Percentiles rank a stretch among this genome's conserved stretches.
Evolutionary conservation across 1,139 yeast species (phyloP).

Genomic region (Diutina neorugosa): DNA sequence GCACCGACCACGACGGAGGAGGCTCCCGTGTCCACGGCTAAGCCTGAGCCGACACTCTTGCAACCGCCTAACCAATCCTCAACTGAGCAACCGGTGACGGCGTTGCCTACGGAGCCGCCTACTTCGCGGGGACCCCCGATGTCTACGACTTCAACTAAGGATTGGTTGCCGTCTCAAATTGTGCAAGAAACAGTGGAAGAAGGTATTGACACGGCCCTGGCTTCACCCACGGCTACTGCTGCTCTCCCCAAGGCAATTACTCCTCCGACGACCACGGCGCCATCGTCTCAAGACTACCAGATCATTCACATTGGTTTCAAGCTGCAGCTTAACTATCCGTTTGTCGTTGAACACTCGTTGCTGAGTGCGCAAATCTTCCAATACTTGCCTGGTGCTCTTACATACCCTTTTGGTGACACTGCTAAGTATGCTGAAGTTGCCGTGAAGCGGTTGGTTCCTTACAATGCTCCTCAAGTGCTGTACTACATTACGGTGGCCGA

Average conservation of each 20-base stretch:
- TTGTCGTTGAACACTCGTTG: constrained; percentile 52
- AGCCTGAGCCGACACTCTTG: background rate
- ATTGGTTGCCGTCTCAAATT: constrained; percentile 42
- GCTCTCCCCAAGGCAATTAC: constrained; percentile 57
- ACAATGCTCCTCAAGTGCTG: constrained; percentile 33
- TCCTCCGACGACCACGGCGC: constrained; percentile 32
- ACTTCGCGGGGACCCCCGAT: background rate
- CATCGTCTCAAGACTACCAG: constrained; percentile 34
- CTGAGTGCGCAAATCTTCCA: constrained; percentile 70
- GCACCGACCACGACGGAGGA: background rate
- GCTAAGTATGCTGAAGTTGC: constrained; percentile 26
- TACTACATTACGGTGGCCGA: constrained; percentile 70
- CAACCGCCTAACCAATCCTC: background rate
- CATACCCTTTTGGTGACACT: constrained; percentile 33
- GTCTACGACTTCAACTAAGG: constrained; percentile 10
- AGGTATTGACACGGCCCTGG: constrained; percentile 18
- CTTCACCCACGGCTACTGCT: constrained; percentile 18
- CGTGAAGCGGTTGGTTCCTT: constrained; percentile 56
- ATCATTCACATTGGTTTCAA: constrained; percentile 63
- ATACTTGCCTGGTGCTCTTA: constrained; percentile 47
- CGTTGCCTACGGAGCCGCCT: background rate
- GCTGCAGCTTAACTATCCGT: constrained; percentile 55
- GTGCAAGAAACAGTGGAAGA: constrained; percentile 24
- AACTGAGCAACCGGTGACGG: background rate
- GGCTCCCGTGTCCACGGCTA: background rate